phyloP scores from a whole-genome alignment of 352 stramenopile genomes.

The Stephanocyclus meneghinianus region DNA sequence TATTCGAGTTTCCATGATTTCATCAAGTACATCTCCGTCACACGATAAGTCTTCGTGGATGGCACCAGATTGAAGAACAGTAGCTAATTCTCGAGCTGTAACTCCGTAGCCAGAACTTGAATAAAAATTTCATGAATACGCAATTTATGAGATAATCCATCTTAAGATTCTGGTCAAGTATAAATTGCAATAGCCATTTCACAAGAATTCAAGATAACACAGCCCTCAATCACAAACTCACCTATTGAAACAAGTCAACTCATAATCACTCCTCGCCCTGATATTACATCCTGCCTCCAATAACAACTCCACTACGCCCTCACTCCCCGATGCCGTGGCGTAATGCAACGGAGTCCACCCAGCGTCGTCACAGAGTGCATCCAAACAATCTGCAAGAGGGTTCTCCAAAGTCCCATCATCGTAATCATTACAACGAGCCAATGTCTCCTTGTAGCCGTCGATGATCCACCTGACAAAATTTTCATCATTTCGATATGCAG shows the following conservation, averaged over 20 bases:
- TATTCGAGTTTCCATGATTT: slow-evolving; percentile 61
- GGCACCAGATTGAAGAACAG: slow-evolving; percentile 44
- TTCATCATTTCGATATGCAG: slow-evolving; percentile 40
- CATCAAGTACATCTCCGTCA: slow-evolving; percentile 60
- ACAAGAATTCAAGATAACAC: background rate
- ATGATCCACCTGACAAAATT: slow-evolving; percentile 47
- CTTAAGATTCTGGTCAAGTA: background rate
- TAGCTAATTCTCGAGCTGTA: slow-evolving; percentile 66
- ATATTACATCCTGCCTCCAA: slow-evolving; percentile 54
- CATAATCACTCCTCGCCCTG: slow-evolving; percentile 44
- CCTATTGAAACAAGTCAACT: slow-evolving; percentile 62
- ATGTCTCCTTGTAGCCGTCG: slow-evolving; percentile 13
- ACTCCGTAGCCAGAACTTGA: slow-evolving; percentile 50
- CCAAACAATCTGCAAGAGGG: slow-evolving; percentile 39
- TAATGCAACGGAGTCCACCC: slow-evolving; percentile 79
- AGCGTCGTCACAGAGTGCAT: slow-evolving; percentile 68
- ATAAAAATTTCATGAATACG: slow-evolving; percentile 15
- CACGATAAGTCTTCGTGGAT: slow-evolving; percentile 62
- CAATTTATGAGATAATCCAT: background rate
- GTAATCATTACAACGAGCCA: background rate
- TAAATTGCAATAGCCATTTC: slow-evolving; percentile 1
- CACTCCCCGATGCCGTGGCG: slow-evolving; percentile 60
- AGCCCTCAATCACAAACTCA: slow-evolving; percentile 28
- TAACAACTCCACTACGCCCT: slow-evolving; percentile 63
- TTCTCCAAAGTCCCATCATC: slow-evolving; percentile 8